Conservation (phyloP, 2,329 filamentous ascomycete genomes). For the Alternaria gaisen region DNA sequence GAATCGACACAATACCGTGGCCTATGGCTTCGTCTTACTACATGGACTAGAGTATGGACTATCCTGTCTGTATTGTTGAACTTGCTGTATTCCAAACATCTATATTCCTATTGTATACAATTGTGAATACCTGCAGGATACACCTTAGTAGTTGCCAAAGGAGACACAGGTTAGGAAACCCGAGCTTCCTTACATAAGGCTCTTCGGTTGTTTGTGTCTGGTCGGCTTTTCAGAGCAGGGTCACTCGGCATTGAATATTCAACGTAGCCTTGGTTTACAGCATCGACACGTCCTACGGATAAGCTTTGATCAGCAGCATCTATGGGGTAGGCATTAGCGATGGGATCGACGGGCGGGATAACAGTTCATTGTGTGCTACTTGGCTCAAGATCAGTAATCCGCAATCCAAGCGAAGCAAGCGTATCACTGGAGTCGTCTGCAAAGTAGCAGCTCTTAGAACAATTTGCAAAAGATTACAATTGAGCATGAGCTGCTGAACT, state of each 20-base stretch:
- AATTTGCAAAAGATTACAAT: neutral
- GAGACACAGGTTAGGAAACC: neutral
- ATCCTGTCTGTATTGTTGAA: neutral
- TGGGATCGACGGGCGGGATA: constrained; percentile 4
- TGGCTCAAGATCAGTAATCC: neutral
- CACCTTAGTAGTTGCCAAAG: neutral
- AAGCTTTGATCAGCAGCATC: constrained; percentile 1
- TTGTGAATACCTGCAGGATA: neutral
- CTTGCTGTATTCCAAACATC: neutral
- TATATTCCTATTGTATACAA: neutral
- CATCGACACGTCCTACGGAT: neutral
- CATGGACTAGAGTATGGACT: neutral
- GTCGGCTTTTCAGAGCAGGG: neutral
- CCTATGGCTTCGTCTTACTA: neutral
- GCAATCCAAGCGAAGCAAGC: neutral
- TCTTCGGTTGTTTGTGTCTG: neutral
- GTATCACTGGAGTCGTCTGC: neutral
- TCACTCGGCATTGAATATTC: neutral
- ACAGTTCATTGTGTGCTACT: neutral
- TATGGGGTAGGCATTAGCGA: neutral
- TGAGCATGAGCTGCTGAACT: neutral
- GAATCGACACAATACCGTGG: neutral
- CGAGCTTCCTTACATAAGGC: neutral
- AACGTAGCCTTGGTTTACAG: neutral
- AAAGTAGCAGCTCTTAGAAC: neutral